Base-by-base conservation (phyloP, 495 filamentous ascomycete species). In the Penicillium ochrochloron region DNA sequence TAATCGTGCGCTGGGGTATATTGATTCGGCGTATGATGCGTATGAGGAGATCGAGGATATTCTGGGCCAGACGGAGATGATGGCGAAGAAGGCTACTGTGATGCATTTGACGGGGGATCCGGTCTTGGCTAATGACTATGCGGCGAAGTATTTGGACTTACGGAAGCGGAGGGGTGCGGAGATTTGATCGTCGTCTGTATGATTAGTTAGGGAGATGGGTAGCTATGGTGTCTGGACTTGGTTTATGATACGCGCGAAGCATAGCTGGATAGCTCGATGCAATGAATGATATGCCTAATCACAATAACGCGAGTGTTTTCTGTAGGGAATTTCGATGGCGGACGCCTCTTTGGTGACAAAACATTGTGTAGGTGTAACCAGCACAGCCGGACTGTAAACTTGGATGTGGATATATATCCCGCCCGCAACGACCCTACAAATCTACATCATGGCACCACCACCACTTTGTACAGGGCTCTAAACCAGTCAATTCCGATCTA, bases 31-130 rank as follows among this genome's bases (percentile, higher is more conserved):
- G 9, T 87, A 88, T 70, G 75, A 83, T 70, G 85, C 90, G 60
- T 96, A 84, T 66, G 86, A 90, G 44, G 82, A 84, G 31, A 83
- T 94, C 35, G 89, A 92, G 71, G 92, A 97, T 77, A 79, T 89
- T 19, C 75, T 82, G 23, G 90, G 88, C 39, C 90, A 92, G 74
- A 90, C 90, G 71, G 90, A 93, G 78, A 89, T 92, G 86, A 86
- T 96, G 80, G 90, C 90, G 2, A 94, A 94, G 78, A 94, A 93
- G 74, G 90, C 92, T 17, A 89, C 89, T 10, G 82, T 96, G 44
- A 90, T 92, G 84, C 88, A 88, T 73, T 78, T 90, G 10, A 80
- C 89, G 25, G 92, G 91, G 5, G 90, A 97, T 65, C 75, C 83
- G 57, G 84, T 83, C 19, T 72, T 90, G 66, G 87, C 91, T 1